Percentiles rank a stretch among this genome's conserved stretches.
Evolutionary conservation across 441 rosid species (phyloP).

Genomic region (Erysimum pusillum): DNA sequence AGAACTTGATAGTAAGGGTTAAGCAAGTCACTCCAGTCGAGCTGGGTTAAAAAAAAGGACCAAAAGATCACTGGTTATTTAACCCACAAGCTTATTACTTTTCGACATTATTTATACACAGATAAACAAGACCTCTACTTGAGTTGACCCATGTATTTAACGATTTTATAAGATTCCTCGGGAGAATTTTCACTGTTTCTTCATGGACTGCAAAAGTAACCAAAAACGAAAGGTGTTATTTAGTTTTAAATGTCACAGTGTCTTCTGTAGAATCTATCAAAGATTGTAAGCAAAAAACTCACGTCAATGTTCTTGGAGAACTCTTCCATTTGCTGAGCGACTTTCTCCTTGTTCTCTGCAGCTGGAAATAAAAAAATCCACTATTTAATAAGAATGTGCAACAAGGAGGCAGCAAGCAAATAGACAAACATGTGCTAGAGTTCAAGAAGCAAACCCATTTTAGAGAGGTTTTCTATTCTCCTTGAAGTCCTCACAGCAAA

Average conservation of each 20-base stretch:
- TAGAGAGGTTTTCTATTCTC: conserved; percentile 74
- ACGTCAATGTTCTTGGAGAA: conserved; percentile 69
- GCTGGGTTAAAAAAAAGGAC: background rate
- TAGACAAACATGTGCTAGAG: background rate
- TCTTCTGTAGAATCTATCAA: background rate
- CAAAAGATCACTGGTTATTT: conserved; percentile 8
- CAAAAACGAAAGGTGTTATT: background rate
- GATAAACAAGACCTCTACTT: background rate
- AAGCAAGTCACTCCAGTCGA: background rate
- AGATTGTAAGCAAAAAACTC: background rate
- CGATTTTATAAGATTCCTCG: background rate
- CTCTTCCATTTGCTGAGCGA: conserved; percentile 77
- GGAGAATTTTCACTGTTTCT: conserved; percentile 46
- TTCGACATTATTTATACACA: background rate
- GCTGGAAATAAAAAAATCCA: conserved; percentile 53
- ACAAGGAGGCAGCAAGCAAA: background rate
- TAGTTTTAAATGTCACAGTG: background rate
- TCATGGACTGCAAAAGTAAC: conserved; percentile 52
- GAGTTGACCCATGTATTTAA: conserved; percentile 2
- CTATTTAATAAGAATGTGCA: background rate
- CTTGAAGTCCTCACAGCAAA: conserved; percentile 96
- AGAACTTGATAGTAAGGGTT: background rate
- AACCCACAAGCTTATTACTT: conserved; percentile 13
- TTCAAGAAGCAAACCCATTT: conserved; percentile 43
- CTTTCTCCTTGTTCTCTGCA: conserved; percentile 64